Evolutionary conservation across 768 basidiomycete genomes (phyloP).

Genomic region (Lanmaoa rubissima): DNA sequence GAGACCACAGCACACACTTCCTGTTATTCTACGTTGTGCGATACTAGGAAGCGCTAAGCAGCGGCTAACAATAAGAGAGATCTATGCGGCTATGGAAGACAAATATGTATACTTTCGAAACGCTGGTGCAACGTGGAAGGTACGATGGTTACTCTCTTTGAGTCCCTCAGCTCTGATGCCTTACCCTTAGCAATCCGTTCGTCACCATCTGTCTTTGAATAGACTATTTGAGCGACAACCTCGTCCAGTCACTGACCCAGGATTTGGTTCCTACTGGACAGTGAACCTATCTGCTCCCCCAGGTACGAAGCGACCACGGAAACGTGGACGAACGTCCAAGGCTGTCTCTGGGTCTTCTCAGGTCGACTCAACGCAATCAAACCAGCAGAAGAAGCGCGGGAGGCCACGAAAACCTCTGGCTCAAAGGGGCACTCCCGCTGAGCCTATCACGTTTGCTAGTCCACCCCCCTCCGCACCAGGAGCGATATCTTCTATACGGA

Average conservation of each 20-base stretch:
- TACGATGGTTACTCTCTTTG: slow-evolving; percentile 28
- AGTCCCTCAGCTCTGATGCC: slow-evolving; percentile 1
- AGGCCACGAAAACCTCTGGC: slow-evolving; percentile 35
- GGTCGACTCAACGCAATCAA: slow-evolving; percentile 6
- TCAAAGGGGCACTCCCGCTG: slow-evolving; percentile 18
- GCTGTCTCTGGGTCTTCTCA: slow-evolving; percentile 26
- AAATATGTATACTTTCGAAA: slow-evolving; percentile 82
- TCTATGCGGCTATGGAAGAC: slow-evolving; percentile 83
- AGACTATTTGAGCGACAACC: slow-evolving; percentile 80
- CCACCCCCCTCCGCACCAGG: slow-evolving; percentile 21
- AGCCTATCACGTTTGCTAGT: slow-evolving; percentile 10
- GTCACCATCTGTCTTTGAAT: slow-evolving; percentile 81
- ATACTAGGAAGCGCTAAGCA: slow-evolving; percentile 75
- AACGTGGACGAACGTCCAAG: slow-evolving; percentile 66
- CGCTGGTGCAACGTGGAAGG: slow-evolving; percentile 86
- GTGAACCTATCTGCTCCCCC: slow-evolving; percentile 85
- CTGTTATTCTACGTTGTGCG: slow-evolving; percentile 80
- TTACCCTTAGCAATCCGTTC: slow-evolving; percentile 71
- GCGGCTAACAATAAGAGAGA: slow-evolving; percentile 79
- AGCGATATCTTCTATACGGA: slow-evolving; percentile 28
- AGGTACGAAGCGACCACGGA: slow-evolving; percentile 82
- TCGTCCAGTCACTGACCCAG: slow-evolving; percentile 79
- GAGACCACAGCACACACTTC: slow-evolving; percentile 80
- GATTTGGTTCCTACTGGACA: slow-evolving; percentile 88
- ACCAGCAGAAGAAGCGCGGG: slow-evolving; percentile 40